These are phyloP conservation scores for Sesbania bispinosa DNA, from an alignment of 306 rosid genomes.

Conservation along the genomic window DNA sequence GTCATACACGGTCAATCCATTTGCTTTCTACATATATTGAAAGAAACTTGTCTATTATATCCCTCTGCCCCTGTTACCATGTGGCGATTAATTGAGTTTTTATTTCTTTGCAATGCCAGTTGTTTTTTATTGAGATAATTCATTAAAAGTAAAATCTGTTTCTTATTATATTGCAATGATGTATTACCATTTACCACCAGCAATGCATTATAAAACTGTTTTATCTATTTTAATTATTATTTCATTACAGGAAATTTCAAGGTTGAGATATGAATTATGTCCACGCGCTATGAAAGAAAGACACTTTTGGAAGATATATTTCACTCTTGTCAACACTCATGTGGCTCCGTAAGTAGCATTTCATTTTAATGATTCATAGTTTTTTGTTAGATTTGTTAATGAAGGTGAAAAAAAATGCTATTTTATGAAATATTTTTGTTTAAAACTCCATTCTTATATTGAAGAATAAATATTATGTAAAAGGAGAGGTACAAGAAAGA, in stretches of 20 bases:
- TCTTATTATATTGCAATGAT: not conserved
- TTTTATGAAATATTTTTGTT: conserved; percentile 1
- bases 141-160: not conserved
- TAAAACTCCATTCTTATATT: too few species aligned
- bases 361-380: conserved; percentile 15
- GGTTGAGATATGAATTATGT: conserved; percentile 89
- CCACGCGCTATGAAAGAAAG: conserved; percentile 88
- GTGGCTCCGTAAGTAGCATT: conserved; percentile 89
- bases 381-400: not conserved
- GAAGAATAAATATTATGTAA: too few species aligned
- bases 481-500: too few species aligned
- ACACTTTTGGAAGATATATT: conserved; percentile 89
- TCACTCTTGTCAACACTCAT: conserved; percentile 86
- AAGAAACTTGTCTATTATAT: not conserved
- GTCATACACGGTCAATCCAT: too few species aligned
- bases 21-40: too few species aligned
- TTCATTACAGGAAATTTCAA: conserved; percentile 77
- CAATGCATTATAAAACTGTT: too few species aligned
- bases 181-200: not conserved
- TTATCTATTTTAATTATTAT: conserved; percentile 22
- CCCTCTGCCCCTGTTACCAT: not conserved
- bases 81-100: not conserved
- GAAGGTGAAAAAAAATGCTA: too few species aligned
- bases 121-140: conserved; percentile 6
- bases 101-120: not conserved